A percentile compares a stretch with the other conserved stretches of the same genome.
These are phyloP conservation scores for Sclerotinia glacialis DNA, from an alignment of 2,329 filamentous ascomycete species.

Conservation along the genomic window DNA sequence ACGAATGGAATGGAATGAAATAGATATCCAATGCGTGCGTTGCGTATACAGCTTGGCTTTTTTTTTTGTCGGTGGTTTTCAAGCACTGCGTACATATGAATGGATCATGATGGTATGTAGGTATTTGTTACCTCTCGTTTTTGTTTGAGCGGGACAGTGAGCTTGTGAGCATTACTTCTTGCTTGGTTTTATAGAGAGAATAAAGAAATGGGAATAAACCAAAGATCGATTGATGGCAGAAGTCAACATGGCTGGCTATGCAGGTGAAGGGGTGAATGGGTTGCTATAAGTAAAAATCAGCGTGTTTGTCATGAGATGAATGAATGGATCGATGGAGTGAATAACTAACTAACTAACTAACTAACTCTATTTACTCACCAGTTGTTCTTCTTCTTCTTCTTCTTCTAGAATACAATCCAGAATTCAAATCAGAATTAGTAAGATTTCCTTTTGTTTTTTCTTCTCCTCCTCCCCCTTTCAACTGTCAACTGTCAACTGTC, in stretches of 20 bases:
- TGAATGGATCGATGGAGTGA: too few relatives aligned
- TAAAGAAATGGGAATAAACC: not conserved
- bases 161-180: not conserved
- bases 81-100: not conserved
- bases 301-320: too few relatives aligned
- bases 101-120: not conserved
- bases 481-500: too few relatives aligned
- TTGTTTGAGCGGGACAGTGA: not conserved
- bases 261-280: not conserved
- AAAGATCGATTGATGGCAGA: not conserved
- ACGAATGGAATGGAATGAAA: slow-evolving; percentile 7
- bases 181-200: slow-evolving; percentile 8
- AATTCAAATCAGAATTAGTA: too few relatives aligned
- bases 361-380: too few relatives aligned
- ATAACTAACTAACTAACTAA: too few relatives aligned
- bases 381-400: too few relatives aligned
- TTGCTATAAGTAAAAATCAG: too few relatives aligned
- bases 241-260: not conserved
- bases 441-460: too few relatives aligned
- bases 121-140: not conserved
- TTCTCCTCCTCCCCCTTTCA: too few relatives aligned
- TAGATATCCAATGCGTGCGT: slow-evolving; percentile 12
- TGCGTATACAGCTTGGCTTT: not conserved
- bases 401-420: too few relatives aligned
- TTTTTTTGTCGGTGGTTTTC: not conserved